These are phyloP conservation scores for Candida jianshihensis DNA, from an alignment of 805 yeast genomes.

Conservation along the genomic window DNA sequence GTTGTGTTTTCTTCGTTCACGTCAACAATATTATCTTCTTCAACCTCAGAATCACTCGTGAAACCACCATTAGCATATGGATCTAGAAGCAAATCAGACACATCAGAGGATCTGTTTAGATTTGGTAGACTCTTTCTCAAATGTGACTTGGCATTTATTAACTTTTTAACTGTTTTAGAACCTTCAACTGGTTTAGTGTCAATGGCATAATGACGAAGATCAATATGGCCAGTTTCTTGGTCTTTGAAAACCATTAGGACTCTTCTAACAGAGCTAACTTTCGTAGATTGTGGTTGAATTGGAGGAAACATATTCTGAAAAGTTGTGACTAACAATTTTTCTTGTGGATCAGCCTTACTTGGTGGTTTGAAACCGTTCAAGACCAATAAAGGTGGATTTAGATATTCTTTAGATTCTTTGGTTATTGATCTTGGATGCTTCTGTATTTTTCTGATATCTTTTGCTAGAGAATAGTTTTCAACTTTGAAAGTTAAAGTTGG, in stretches of 20 bases:
- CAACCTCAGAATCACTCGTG: constrained; percentile 90
- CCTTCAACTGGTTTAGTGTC: constrained; percentile 79
- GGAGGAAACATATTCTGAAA: constrained; percentile 97
- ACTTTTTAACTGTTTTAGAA: constrained; percentile 20
- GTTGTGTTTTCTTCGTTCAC: constrained; percentile 28
- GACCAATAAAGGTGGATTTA: constrained; percentile 83
- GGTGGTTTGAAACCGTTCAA: constrained; percentile 83
- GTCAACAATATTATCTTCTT: constrained; percentile 80
- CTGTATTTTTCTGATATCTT: constrained; percentile 67
- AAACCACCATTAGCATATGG: constrained; percentile 74
- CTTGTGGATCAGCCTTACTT: constrained; percentile 56
- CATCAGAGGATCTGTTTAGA: constrained; percentile 54
- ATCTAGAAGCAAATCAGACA: constrained; percentile 77
- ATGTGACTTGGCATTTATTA: constrained; percentile 18
- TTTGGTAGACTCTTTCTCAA: constrained; percentile 20
- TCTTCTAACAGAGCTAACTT: constrained; percentile 68
- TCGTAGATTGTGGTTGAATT: constrained; percentile 76
- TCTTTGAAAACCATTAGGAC: constrained; percentile 79
- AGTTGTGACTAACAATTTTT: constrained; percentile 77
- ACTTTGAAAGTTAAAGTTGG: constrained; percentile 87
- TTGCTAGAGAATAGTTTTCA: constrained; percentile 66
- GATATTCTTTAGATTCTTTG: constrained; percentile 51
- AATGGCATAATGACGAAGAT: constrained; percentile 84
- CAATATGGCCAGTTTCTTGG: constrained; percentile 63
- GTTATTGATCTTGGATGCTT: constrained; percentile 74